phyloP scores from a whole-genome alignment of 1,139 yeast species.

The Geotrichum histeridarum region DNA sequence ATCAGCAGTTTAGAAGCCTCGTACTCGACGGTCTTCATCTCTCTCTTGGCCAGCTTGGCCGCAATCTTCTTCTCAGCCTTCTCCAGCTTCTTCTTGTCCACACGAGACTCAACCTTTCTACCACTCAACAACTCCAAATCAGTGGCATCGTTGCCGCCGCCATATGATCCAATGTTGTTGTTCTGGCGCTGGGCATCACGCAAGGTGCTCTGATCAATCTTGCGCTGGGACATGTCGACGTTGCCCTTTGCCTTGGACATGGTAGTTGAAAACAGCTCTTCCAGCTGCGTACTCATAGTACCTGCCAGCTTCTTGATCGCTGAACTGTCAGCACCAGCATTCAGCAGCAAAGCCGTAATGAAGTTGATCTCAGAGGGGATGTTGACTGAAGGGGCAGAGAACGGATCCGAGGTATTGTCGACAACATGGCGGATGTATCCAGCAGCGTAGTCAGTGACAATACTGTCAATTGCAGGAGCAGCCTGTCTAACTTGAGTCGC shows the following conservation, averaged over 20 bases:
- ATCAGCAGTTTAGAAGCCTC: slow-evolving; percentile 86
- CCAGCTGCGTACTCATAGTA: slow-evolving; percentile 47
- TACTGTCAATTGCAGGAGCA: slow-evolving; percentile 77
- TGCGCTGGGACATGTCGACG: slow-evolving; percentile 78
- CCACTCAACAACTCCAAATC: slow-evolving; percentile 86
- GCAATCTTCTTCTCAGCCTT: slow-evolving; percentile 97
- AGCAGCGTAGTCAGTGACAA: slow-evolving; percentile 87
- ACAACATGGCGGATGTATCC: slow-evolving; percentile 83
- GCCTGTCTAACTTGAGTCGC: slow-evolving; percentile 67
- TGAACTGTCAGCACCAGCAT: slow-evolving; percentile 74
- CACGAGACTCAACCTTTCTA: slow-evolving; percentile 86
- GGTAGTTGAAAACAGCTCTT: slow-evolving; percentile 58
- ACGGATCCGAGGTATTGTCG: slow-evolving; percentile 67
- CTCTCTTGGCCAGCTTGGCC: slow-evolving; percentile 89
- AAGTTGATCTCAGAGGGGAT: slow-evolving; percentile 62
- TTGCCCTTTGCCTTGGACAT: slow-evolving; percentile 44
- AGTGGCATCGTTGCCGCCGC: slow-evolving; percentile 54
- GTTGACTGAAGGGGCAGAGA: slow-evolving; percentile 60
- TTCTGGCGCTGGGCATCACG: slow-evolving; percentile 36
- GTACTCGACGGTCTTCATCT: slow-evolving; percentile 53
- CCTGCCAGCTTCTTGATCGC: slow-evolving; percentile 49
- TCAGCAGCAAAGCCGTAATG: slow-evolving; percentile 55
- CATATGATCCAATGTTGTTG: slow-evolving; percentile 29
- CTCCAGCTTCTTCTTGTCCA: slow-evolving; percentile 91
- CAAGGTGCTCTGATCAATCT: slow-evolving; percentile 44